These are phyloP conservation scores for Cordia subcordata DNA, from an alignment of 257 asterid species.

Conservation along the genomic window DNA sequence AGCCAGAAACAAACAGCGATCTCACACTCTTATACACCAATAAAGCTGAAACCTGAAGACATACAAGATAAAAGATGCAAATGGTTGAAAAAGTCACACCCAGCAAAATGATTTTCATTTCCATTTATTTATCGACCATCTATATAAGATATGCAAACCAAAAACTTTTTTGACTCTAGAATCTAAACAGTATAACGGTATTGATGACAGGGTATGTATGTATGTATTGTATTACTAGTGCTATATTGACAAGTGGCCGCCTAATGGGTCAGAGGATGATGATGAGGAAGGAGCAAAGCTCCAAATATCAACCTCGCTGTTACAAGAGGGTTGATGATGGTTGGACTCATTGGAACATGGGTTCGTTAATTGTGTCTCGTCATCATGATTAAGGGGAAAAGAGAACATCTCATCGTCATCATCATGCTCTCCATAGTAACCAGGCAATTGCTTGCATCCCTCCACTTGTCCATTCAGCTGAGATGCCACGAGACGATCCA, in stretches of 20 bases:
- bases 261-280: slow-evolving; percentile 49
- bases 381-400: slow-evolving; percentile 36
- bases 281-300: slow-evolving; percentile 39
- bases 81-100: slow-evolving; percentile 10
- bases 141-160: not conserved
- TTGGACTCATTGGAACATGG: slow-evolving; percentile 25
- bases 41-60: too few relatives aligned
- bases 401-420: slow-evolving; percentile 37
- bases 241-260: slow-evolving; percentile 61
- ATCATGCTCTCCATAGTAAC: slow-evolving; percentile 10
- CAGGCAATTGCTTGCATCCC: slow-evolving; percentile 13
- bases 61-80: too few relatives aligned
- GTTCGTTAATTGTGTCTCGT: slow-evolving; percentile 25
- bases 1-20: too few relatives aligned
- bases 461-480: slow-evolving; percentile 70
- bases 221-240: too few relatives aligned
- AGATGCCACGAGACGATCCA: slow-evolving; percentile 83
- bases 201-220: too few relatives aligned
- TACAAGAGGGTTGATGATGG: slow-evolving; percentile 15
- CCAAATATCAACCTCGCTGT: slow-evolving; percentile 62
- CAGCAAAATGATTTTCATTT: slow-evolving; percentile 4
- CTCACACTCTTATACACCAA: too few relatives aligned
- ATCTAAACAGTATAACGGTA: too few relatives aligned
- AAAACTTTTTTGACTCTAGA: not conserved
- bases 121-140: not conserved